Evolutionary conservation across 2,329 filamentous ascomycete species (phyloP), one percentile per base, ranked within the genome.

Genomic region (Trichoderma afroharzianum): DNA sequence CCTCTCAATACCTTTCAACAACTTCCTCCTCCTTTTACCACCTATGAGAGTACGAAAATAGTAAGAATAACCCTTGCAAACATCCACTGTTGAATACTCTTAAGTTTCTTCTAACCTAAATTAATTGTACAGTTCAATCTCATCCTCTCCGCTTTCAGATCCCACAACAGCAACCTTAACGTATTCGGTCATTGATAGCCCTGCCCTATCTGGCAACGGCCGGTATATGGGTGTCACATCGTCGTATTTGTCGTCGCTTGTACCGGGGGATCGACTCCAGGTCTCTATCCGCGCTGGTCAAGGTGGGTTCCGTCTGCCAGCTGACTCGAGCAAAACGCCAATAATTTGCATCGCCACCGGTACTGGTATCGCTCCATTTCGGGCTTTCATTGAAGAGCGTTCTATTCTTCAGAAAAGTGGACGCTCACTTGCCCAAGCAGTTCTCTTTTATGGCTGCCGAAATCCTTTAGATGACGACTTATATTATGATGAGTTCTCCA

Each of bases 361-460:
- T 1, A 87, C 85, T 0, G 85, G 86, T 4, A 77, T 87, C 18
- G 85, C 85, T 0, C 85, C 84, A 0, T 79, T 79, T 67, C 74
- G 78, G 2, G 78, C 74, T 2, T 80, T 80, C 24, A 72, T 78
- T 8, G 73, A 74, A 1, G 78, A 79, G 58, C 73, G 77, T 2
- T 75, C 72, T 75, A 14, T 72, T 71, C n/a, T 71, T 74, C 14
- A 75, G 75, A 12, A 73, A 76, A 63, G 68, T 70, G 2, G 71
- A 47, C 33, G n/a, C 30, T 36, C 28, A 11, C 32, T 78, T 6
- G 76, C 77, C 0, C 72, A 67, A 1, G 78, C 77, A 71, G 33
- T 80, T 4, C 59, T 92, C 0, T 91, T 91, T 79, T 84, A 88
- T 71, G 90, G 90, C n/a, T 91, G 88, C 76, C 85, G 87, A 24